These are phyloP conservation scores for Erodium chrysanthum DNA, from an alignment of 441 rosid species.

Conservation along the genomic window DNA sequence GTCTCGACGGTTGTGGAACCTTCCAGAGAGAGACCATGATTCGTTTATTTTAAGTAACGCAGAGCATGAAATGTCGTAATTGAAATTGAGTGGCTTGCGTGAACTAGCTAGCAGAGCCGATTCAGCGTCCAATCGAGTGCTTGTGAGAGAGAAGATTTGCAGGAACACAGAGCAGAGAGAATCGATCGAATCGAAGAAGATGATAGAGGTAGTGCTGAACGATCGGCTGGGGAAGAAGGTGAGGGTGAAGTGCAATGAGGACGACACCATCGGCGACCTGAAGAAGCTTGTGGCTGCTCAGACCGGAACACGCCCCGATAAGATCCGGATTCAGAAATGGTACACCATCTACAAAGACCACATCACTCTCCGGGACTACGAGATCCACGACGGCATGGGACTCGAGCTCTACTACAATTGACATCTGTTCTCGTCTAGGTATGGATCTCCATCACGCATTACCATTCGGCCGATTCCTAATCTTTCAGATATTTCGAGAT, in stretches of 20 bases:
- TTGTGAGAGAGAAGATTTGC: too few species aligned
- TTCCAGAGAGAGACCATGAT: too few species aligned
- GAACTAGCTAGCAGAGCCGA: too few species aligned
- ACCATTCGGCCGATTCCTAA: too few species aligned
- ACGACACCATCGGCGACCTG: slow-evolving; percentile 80
- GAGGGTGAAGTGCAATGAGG: slow-evolving; percentile 76
- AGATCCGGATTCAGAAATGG: slow-evolving; percentile 84
- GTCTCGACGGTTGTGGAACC: too few species aligned
- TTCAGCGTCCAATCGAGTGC: too few species aligned
- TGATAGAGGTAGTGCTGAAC: slow-evolving; percentile 28
- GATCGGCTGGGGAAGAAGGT: slow-evolving; percentile 76
- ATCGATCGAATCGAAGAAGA: background rate
- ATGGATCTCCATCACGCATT: too few species aligned
- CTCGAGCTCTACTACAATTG: slow-evolving; percentile 57
- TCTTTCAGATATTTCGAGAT: too few species aligned
- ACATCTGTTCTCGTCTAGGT: background rate
- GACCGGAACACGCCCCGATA: slow-evolving; percentile 61
- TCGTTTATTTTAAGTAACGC: too few species aligned
- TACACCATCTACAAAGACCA: slow-evolving; percentile 59
- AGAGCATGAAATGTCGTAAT: too few species aligned
- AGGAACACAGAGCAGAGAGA: too few species aligned
- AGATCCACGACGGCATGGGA: slow-evolving; percentile 61
- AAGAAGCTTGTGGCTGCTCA: slow-evolving; percentile 46
- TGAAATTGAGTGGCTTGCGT: too few species aligned
- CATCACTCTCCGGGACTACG: slow-evolving; percentile 58